phyloP scores from a whole-genome alignment of 106 monocot species.

The Acorus calamus region DNA sequence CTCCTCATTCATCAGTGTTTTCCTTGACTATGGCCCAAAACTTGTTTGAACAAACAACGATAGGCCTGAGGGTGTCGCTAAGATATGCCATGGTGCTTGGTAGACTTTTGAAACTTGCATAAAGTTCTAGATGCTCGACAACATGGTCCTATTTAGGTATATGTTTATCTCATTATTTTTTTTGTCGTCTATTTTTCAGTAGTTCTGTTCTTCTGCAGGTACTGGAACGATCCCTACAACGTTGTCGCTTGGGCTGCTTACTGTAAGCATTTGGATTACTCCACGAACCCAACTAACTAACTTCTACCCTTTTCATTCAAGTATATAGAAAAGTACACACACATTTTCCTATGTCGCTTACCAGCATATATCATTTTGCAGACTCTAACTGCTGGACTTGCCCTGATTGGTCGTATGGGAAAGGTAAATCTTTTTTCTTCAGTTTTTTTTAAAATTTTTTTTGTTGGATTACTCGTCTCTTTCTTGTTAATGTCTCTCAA shows the following conservation, averaged over 20 bases:
- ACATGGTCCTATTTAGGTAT: no score
- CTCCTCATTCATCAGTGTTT: no score
- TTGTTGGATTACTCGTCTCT: background rate
- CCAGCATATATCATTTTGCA: conserved; percentile 21
- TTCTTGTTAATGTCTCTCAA: background rate
- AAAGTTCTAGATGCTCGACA: no score
- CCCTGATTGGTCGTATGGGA: conserved; percentile 74
- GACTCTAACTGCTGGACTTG: conserved; percentile 82
- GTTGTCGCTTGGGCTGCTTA: conserved; percentile 81
- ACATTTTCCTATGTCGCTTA: background rate
- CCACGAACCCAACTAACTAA: background rate
- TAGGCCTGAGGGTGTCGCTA: no score
- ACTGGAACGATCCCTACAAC: conserved; percentile 69
- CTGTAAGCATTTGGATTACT: conserved; percentile 37
- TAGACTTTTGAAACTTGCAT: no score
- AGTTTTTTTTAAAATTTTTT: background rate
- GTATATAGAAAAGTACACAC: background rate
- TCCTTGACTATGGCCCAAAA: no score
- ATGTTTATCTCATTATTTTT: no score
- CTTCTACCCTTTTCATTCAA: conserved; percentile 1
- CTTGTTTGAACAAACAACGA: no score
- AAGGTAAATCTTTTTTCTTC: conserved; percentile 36
- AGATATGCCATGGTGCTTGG: no score
- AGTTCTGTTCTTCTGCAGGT: no score
- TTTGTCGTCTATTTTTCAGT: no score